These are phyloP conservation scores for Nicotiana tabacum DNA, from an alignment of 257 asterid genomes.

Conservation along the genomic window DNA sequence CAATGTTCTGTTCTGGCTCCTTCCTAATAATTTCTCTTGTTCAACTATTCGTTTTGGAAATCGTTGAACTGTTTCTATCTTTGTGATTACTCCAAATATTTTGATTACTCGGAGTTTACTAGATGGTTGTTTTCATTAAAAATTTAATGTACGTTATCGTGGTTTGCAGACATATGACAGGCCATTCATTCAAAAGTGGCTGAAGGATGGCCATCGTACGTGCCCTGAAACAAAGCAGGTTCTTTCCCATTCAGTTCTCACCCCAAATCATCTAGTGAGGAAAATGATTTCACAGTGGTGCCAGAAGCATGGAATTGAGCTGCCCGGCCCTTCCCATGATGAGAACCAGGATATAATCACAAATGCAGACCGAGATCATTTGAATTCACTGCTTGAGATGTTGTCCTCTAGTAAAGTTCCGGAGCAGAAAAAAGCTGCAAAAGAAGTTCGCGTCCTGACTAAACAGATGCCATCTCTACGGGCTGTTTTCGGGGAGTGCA, in stretches of 20 bases:
- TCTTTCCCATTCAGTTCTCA: constrained; percentile 33
- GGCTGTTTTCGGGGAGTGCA: constrained; percentile 30
- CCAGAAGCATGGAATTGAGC: constrained; percentile 11
- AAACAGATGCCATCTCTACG: constrained; percentile 23
- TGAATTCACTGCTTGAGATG: constrained; percentile 27
- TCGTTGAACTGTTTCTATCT: background rate
- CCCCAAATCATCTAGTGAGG: constrained; percentile 41
- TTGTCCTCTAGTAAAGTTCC: constrained; percentile 23
- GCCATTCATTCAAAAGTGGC: constrained; percentile 38
- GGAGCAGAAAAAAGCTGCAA: constrained; percentile 30
- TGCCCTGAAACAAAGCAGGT: constrained; percentile 40
- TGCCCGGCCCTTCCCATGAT: constrained; percentile 11
- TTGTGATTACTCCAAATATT: background rate
- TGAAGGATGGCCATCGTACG: constrained; percentile 33
- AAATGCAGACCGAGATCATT: constrained; percentile 17
- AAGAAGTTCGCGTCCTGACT: constrained; percentile 39
- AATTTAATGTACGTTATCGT: background rate
- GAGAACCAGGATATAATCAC: constrained; percentile 10
- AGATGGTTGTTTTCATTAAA: background rate
- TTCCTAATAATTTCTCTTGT: background rate
- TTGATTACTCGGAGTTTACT: background rate
- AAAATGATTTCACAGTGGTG: constrained; percentile 41
- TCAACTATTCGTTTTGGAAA: background rate
- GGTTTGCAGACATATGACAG: constrained; percentile 49
- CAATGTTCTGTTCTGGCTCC: background rate